Base-by-base conservation (phyloP, 805 yeast genomes). In the Yarrowia sp. region DNA sequence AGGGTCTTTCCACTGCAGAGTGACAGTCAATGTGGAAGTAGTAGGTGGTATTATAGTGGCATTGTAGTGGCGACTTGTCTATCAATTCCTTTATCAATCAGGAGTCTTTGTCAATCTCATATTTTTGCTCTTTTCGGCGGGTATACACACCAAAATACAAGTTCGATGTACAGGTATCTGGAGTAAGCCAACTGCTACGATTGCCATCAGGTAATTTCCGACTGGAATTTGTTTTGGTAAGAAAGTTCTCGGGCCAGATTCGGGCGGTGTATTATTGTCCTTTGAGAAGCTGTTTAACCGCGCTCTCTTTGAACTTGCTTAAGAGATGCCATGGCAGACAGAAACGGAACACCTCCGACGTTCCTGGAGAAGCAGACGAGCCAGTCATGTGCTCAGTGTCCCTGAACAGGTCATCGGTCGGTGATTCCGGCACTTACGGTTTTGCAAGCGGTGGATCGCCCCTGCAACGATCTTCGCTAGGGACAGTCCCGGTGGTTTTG, bases 381-480 rank as follows among this genome's bases (percentile, higher is more conserved):
- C 5, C 11, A 19, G 40, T 26, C 9, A 14, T 49, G 36, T 26
- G 40, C 14, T 15, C 4, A n/a, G 16, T 2, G 40, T n/a, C 56
- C 56, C 11, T 42, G 40, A 43, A n/a, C 32, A 26, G 55, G 58
- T 2, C 59, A 19, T 53, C 45, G 59, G 53, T 49, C 53, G 53
- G 56, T 16, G 59, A 53, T 53, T 12, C 58, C 42, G 35, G 52
- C 2, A 11, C 36, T 53, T 53, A 53, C 59, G 45, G 59, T 53
- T 53, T 22, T 15, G 8, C 11, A 7, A 48, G 55, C 15, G 45
- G 35, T 19, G 32, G 59, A 53, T 53, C 59, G 45, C 19, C 59
- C 40, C 59, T 53, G 59, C 59, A 53, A 38, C 36, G 59, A 53
- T 53, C 45, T 22, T 53, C 59, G 58, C 58, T 36, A 19, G 58